Base-by-base conservation (phyloP, 768 basidiomycete species). In the Paxillus involutus region DNA sequence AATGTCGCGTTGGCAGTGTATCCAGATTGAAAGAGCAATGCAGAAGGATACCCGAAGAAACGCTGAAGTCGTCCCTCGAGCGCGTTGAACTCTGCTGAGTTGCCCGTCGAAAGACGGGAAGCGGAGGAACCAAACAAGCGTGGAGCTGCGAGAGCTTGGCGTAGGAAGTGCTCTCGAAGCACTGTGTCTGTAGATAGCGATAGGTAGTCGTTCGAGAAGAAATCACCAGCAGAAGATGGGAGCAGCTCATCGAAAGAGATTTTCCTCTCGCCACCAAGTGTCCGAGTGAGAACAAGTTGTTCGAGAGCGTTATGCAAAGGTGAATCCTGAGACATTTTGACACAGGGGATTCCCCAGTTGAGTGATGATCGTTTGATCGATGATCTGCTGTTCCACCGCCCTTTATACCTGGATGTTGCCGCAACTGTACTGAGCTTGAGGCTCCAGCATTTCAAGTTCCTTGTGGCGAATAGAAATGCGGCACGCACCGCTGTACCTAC, bases 1-100 rank as follows among this genome's bases (percentile, higher is more conserved):
- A 84, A 74, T 12, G 75, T 73, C 13, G 76, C 67, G 58, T 83
- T 85, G 44, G 82, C 82, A 57, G 74, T 78, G 63, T 73, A 82
- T 24, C 83, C 82, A 2, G 79, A 80, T 59, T 74, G 76, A 70
- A 81, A 80, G 3, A 83, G 65, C 12, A 84, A 65, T 0, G 80
- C 79, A 0, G 77, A 63, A 6, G 75, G 71, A 0, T 73, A 62
- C 13, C 62, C 16, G 8, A 63, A 63, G 42, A 63, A 60, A 24
- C 26, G 16, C 13, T 57, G 5, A 16, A 63, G 49, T 4, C 46
- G 43, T 3, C 26, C 44, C 41, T 63, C 61, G 8, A 63, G 52
- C 16, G 53, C 35, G 3, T 55, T 63, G 13, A 43, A 36, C 39
- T 63, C 62, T 1, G 21, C 17, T 5, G 53, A 60, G 45, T 80